A percentile compares a stretch with the other conserved stretches of the same genome.
phyloP scores from a whole-genome alignment of 257 asterid genomes.

The Rhazya stricta region DNA sequence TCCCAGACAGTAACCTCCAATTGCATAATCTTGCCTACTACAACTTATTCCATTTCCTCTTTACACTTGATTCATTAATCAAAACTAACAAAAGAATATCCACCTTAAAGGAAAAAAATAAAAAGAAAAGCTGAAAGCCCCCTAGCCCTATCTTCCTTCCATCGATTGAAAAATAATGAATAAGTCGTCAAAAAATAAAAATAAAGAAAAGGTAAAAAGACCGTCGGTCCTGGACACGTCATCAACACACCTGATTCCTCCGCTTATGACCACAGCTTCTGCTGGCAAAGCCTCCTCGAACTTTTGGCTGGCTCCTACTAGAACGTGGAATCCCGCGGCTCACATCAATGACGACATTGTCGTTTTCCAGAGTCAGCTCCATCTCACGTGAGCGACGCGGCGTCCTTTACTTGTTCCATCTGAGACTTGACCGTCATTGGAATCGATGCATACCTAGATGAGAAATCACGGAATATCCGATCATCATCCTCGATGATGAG shows the following conservation, averaged over 20 bases:
- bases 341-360: not conserved
- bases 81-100: not conserved
- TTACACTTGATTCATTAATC: not conserved
- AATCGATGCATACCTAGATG: conserved; percentile 48
- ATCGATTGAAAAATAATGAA: not conserved
- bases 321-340: not conserved
- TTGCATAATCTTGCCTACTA: no score
- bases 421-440: conserved; percentile 29
- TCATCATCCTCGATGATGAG: conserved; percentile 30
- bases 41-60: not conserved
- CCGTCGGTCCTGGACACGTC: not conserved
- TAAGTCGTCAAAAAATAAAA: not conserved
- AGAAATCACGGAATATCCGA: conserved; percentile 41
- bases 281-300: conserved; percentile 18
- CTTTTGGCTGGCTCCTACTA: conserved; percentile 13
- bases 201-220: not conserved
- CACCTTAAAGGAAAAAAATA: no score
- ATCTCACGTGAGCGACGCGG: conserved; percentile 18
- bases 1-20: no score
- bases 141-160: not conserved
- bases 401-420: conserved; percentile 31
- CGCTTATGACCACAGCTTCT: not conserved
- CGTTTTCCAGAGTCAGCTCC: conserved; percentile 10
- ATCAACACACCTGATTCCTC: not conserved
- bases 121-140: no score